Conservation (phyloP, 495 filamentous ascomycete species). For the Annulohypoxylon moriforme region DNA sequence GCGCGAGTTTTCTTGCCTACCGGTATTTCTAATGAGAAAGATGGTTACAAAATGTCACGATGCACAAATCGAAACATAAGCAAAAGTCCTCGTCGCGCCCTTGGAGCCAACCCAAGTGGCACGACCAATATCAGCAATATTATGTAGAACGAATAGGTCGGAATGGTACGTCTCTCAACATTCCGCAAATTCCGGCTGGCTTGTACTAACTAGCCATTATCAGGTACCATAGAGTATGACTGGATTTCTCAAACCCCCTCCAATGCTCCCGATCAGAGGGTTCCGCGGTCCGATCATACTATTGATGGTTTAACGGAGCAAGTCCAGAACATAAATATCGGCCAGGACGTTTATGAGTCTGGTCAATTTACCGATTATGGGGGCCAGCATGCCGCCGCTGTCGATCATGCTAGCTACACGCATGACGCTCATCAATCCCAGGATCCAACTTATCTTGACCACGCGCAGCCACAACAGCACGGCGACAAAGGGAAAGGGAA, state of each 20-base stretch:
- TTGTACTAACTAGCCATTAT: constrained; percentile 31
- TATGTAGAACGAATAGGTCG: constrained; percentile 44
- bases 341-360: constrained; percentile 34
- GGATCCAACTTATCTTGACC: constrained; percentile 31
- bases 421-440: constrained; percentile 35
- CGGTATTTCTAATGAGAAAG: constrained; percentile 30
- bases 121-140: constrained; percentile 39
- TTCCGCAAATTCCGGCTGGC: constrained; percentile 11
- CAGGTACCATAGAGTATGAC: constrained; percentile 42
- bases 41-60: constrained; percentile 50
- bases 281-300: constrained; percentile 42
- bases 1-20: constrained; percentile 28
- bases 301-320: constrained; percentile 40
- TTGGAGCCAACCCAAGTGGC: constrained; percentile 49
- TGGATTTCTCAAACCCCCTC: constrained; percentile 40
- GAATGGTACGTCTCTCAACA: constrained; percentile 41
- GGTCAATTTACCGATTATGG: constrained; percentile 29
- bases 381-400: constrained; percentile 23
- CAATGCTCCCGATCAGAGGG: constrained; percentile 35
- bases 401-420: constrained; percentile 42
- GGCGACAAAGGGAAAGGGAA: constrained; percentile 44
- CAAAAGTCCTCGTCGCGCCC: constrained; percentile 43
- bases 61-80: constrained; percentile 48
- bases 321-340: constrained; percentile 33
- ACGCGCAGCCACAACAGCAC: constrained; percentile 31